phyloP scores from a whole-genome alignment of 2,329 filamentous ascomycete species.

The Mycosphaerelloides madeirae region DNA sequence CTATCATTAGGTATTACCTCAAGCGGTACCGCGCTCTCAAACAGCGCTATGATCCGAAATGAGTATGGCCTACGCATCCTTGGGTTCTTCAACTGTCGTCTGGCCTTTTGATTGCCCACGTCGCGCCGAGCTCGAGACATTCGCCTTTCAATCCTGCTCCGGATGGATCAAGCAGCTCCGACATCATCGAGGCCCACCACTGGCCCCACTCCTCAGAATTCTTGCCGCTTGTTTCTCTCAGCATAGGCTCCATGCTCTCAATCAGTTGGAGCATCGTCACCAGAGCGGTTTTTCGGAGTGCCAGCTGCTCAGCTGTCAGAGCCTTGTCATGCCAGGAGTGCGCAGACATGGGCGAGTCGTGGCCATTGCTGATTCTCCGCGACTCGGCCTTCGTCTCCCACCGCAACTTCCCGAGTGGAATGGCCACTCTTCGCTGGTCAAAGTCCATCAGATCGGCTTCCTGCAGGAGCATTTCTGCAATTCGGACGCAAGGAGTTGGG shows the following conservation, averaged over 20 bases:
- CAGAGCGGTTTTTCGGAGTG: conserved; percentile 73
- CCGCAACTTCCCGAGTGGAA: conserved; percentile 76
- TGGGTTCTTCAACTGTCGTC: neutral
- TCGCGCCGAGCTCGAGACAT: conserved; percentile 66
- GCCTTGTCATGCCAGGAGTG: neutral
- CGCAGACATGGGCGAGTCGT: conserved; percentile 18
- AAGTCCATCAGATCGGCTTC: conserved; percentile 71
- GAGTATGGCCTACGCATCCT: conserved; percentile 2
- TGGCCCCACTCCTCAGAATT: conserved; percentile 87
- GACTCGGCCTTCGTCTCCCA: conserved; percentile 71
- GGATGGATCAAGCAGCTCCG: conserved; percentile 67
- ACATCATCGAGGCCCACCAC: conserved; percentile 85
- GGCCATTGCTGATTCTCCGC: conserved; percentile 17
- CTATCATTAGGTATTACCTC: conserved; percentile 78
- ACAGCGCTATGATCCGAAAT: conserved; percentile 59
- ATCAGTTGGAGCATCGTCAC: conserved; percentile 77
- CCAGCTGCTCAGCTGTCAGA: conserved; percentile 54
- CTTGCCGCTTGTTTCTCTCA: conserved; percentile 79
- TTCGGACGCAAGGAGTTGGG: conserved; percentile 70
- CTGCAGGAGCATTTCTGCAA: conserved; percentile 73
- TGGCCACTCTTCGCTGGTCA: conserved; percentile 72
- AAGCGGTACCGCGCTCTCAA: conserved; percentile 83
- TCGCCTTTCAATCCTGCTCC: conserved; percentile 68
- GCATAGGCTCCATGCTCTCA: conserved; percentile 74
- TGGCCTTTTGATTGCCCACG: conserved; percentile 55